Conservation (phyloP, 306 rosid genomes). For the Quercus wislizeni region DNA sequence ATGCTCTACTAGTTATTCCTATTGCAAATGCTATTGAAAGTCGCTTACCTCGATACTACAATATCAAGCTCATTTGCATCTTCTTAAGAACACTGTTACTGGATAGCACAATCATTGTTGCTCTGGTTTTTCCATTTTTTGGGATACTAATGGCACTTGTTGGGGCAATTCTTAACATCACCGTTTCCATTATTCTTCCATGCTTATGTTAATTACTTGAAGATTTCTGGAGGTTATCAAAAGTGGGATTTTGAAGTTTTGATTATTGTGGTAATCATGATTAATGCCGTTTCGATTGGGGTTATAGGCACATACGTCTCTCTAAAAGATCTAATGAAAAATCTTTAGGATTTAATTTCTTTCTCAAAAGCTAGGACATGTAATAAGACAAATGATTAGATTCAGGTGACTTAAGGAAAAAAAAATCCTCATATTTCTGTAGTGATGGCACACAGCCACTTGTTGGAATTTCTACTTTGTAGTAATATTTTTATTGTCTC, state of each 20-base stretch:
- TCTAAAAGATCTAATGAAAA: not conserved
- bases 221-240: not conserved
- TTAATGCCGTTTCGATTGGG: not conserved
- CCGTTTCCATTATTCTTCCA: not conserved
- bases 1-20: not conserved
- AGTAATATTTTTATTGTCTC: too few relatives aligned
- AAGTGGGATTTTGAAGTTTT: not conserved
- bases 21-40: not conserved
- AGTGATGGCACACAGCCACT: too few relatives aligned
- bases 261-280: not conserved
- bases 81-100: not conserved
- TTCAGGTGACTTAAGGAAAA: too few relatives aligned
- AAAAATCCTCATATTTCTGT: too few relatives aligned
- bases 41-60: too few relatives aligned
- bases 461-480: too few relatives aligned
- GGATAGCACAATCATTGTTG: not conserved
- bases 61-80: too few relatives aligned
- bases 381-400: too few relatives aligned
- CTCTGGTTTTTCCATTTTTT: constrained; percentile 1
- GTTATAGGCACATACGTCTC: not conserved
- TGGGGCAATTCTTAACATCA: not conserved
- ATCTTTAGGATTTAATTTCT: not conserved
- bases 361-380: not conserved
- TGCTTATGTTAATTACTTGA: not conserved
- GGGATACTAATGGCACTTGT: not conserved